Conservation (phyloP, 2,329 filamentous ascomycete genomes). For the Colletotrichum sojae region DNA sequence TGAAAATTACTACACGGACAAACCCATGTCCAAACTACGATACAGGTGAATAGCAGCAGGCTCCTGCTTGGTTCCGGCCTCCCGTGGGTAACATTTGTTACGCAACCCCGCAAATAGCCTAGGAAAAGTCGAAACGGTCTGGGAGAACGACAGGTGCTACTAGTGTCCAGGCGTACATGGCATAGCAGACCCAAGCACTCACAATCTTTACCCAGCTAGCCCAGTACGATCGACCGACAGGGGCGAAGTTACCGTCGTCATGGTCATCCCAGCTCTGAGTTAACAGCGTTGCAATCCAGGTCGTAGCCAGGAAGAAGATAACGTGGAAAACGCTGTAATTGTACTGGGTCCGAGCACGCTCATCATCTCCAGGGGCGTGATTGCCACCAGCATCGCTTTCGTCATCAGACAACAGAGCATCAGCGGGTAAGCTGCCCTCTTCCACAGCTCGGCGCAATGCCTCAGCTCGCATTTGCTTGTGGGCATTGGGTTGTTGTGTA, state of each 20-base stretch:
- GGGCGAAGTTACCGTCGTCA: slow-evolving; percentile 82
- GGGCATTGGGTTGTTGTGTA: slow-evolving; percentile 83
- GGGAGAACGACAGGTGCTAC: slow-evolving; percentile 88
- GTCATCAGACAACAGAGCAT: slow-evolving; percentile 84
- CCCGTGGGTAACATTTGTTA: not conserved
- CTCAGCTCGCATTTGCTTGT: slow-evolving; percentile 93
- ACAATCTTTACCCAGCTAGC: slow-evolving; percentile 99
- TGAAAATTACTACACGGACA: too few species aligned
- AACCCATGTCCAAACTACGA: too few species aligned
- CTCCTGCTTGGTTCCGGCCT: too few species aligned
- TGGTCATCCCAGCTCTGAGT: slow-evolving; percentile 78
- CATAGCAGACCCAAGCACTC: slow-evolving; percentile 96
- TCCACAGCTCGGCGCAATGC: slow-evolving; percentile 93
- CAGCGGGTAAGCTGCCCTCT: slow-evolving; percentile 91
- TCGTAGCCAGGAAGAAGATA: slow-evolving; percentile 96
- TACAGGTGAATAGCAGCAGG: too few species aligned
- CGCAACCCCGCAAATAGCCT: slow-evolving; percentile 10
- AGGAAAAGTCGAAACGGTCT: slow-evolving; percentile 82
- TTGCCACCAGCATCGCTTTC: slow-evolving; percentile 75
- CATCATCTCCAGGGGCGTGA: slow-evolving; percentile 81
- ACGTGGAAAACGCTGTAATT: slow-evolving; percentile 96
- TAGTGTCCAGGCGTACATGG: slow-evolving; percentile 93
- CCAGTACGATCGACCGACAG: slow-evolving; percentile 95
- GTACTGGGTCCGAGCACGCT: slow-evolving; percentile 91
- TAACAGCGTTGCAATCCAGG: slow-evolving; percentile 94